phyloP scores from a whole-genome alignment of 73 alveolate species.

The Paramecium primaurelia region DNA sequence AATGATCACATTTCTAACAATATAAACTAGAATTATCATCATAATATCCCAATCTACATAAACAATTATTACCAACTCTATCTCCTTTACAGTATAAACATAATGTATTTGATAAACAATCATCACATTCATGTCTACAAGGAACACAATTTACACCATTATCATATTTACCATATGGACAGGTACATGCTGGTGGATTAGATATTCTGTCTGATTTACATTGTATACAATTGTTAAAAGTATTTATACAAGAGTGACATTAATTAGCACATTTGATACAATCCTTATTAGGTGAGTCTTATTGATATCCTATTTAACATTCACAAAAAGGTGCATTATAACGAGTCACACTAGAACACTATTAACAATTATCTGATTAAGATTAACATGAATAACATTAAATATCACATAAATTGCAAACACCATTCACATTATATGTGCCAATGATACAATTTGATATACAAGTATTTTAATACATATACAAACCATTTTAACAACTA shows the following conservation, averaged over 20 bases:
- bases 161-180: not conserved
- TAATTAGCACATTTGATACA: not conserved
- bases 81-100: constrained; percentile 29
- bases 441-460: not conserved
- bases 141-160: not conserved
- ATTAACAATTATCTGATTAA: not conserved
- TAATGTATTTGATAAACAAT: not conserved
- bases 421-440: not conserved
- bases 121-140: not conserved
- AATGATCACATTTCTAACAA: not conserved
- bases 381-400: not conserved
- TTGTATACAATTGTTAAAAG: not conserved
- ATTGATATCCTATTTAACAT: not conserved
- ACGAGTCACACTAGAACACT: not conserved
- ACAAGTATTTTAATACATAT: not conserved
- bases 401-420: not conserved
- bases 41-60: not conserved
- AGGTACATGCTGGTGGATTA: not conserved
- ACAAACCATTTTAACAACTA: not conserved
- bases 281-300: not conserved
- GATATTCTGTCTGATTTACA: not conserved
- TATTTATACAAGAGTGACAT: not conserved
- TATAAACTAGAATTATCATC: not conserved
- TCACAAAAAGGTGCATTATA: not conserved
- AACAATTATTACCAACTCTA: constrained; percentile 2